Conservation (phyloP, 2,329 filamentous ascomycete genomes). For the Xylariaceae sp. region DNA sequence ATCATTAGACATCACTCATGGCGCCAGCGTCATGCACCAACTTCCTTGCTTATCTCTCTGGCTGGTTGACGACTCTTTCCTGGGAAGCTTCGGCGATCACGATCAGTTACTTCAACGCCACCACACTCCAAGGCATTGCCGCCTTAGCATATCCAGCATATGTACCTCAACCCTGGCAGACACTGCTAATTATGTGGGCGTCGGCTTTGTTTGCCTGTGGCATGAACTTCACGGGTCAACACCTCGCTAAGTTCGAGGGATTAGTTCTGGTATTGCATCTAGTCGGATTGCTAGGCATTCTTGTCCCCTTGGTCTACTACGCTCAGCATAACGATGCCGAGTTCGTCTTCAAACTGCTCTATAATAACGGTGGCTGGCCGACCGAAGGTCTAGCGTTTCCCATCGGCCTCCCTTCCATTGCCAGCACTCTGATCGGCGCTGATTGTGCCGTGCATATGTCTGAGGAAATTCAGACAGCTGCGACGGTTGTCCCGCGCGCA, state of each 20-base stretch:
- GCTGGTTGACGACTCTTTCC: conserved; percentile 24
- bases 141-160: conserved; percentile 19
- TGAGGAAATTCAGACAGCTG: conserved; percentile 22
- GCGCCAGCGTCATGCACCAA: conserved; percentile 17
- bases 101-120: conserved; percentile 17
- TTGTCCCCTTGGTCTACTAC: conserved; percentile 30
- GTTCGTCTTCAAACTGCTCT: conserved; percentile 40
- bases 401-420: conserved; percentile 16
- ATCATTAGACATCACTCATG: not conserved
- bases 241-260: conserved; percentile 24
- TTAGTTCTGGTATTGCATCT: conserved; percentile 31
- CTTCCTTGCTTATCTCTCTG: conserved; percentile 27
- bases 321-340: conserved; percentile 31
- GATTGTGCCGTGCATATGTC: conserved; percentile 25
- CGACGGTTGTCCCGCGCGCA: conserved; percentile 19
- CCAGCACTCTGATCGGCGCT: conserved; percentile 15
- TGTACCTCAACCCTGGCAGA: conserved; percentile 22
- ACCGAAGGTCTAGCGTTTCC: conserved; percentile 42
- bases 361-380: conserved; percentile 45
- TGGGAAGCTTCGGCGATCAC: conserved; percentile 25
- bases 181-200: conserved; percentile 24
- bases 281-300: conserved; percentile 37
- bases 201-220: conserved; percentile 13
- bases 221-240: conserved; percentile 22
- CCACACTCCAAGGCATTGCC: conserved; percentile 24